Evolutionary conservation across 768 basidiomycete genomes (phyloP).

Genomic region (Lactarius deliciosus): DNA sequence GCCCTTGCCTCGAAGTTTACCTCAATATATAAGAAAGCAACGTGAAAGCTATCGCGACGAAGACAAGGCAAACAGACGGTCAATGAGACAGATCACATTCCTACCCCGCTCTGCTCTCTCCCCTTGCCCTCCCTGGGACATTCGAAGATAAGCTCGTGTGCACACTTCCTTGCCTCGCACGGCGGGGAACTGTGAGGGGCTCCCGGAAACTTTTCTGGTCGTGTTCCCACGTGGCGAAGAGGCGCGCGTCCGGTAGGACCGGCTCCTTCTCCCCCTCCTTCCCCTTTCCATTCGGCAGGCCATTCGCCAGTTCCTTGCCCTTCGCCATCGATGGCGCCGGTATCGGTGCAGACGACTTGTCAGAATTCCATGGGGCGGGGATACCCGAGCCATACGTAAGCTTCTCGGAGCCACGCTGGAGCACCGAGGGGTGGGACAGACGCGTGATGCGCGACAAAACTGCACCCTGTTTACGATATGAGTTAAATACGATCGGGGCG

Average conservation of each 20-base stretch:
- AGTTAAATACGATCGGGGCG: background rate
- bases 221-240: slow-evolving; percentile 53
- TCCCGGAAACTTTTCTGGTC: slow-evolving; percentile 46
- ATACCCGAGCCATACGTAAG: slow-evolving; percentile 43
- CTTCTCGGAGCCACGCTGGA: slow-evolving; percentile 49
- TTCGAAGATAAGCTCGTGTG: slow-evolving; percentile 24
- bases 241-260: slow-evolving; percentile 47
- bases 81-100: slow-evolving; percentile 9
- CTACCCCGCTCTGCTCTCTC: slow-evolving; percentile 28
- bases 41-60: slow-evolving; percentile 21
- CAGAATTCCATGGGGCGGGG: slow-evolving; percentile 49
- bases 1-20: slow-evolving; percentile 1
- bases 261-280: slow-evolving; percentile 32
- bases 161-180: slow-evolving; percentile 29
- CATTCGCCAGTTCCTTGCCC: slow-evolving; percentile 31
- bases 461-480: slow-evolving; percentile 42
- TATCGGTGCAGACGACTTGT: slow-evolving; percentile 29
- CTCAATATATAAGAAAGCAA: slow-evolving; percentile 14
- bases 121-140: slow-evolving; percentile 23
- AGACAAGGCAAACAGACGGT: slow-evolving; percentile 12
- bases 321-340: slow-evolving; percentile 30
- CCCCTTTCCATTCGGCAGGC: slow-evolving; percentile 33
- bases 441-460: slow-evolving; percentile 60
- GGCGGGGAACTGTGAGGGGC: slow-evolving; percentile 36
- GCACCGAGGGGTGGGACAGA: slow-evolving; percentile 62